Conservation (phyloP, 495 filamentous ascomycete genomes). For the Penicillium pancosmium region DNA sequence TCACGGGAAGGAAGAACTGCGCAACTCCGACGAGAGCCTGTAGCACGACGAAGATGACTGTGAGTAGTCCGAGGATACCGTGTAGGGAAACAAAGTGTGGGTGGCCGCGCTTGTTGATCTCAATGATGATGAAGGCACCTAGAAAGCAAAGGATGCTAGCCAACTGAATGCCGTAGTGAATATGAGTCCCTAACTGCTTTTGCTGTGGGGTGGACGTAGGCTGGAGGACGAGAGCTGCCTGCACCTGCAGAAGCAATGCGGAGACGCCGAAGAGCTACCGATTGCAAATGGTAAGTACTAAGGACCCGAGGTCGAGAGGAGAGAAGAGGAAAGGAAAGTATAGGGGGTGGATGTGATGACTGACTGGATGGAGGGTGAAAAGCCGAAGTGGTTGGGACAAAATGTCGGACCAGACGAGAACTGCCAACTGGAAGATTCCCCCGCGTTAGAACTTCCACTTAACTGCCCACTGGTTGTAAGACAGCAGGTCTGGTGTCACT, state of each 20-base stretch:
- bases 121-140: constrained; percentile 74
- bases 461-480: too few species aligned
- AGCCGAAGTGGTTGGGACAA: constrained; percentile 67
- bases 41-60: constrained; percentile 68
- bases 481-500: constrained; percentile 16
- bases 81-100: constrained; percentile 78
- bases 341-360: constrained; percentile 15
- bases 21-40: constrained; percentile 80
- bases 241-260: constrained; percentile 70
- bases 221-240: constrained; percentile 84
- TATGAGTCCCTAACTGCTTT: constrained; percentile 70
- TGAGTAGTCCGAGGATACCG: constrained; percentile 75
- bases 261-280: constrained; percentile 71
- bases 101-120: constrained; percentile 74
- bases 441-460: not conserved
- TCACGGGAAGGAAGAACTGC: constrained; percentile 68
- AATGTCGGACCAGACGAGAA: constrained; percentile 73
- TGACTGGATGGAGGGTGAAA: constrained; percentile 82
- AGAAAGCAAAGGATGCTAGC: constrained; percentile 63
- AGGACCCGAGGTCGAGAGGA: too few species aligned
- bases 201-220: constrained; percentile 77
- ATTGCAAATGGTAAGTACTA: not conserved
- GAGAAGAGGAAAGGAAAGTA: not conserved
- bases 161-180: constrained; percentile 68
- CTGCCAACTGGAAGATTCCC: constrained; percentile 55